A percentile compares a stretch with the other conserved stretches of the same genome.
phyloP scores from a whole-genome alignment of 306 rosid species.

The Ormosia emarginata region DNA sequence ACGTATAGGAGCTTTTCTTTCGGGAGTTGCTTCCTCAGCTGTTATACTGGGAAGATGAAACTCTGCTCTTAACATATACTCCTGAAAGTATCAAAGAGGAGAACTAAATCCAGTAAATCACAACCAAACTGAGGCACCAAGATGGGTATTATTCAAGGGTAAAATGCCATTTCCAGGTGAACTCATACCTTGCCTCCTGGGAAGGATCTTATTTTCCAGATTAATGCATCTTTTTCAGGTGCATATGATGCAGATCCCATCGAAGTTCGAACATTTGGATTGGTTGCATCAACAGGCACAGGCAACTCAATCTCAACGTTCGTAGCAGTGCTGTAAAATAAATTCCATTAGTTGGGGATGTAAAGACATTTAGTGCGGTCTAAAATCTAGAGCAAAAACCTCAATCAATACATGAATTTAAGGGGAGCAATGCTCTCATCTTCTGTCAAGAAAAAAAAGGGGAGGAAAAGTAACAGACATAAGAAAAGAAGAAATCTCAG shows the following conservation, averaged over 20 bases:
- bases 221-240: constrained; percentile 85
- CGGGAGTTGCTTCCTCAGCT: constrained; percentile 77
- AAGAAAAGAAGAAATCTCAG: background rate
- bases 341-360: constrained; percentile 27
- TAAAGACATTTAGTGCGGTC: constrained; percentile 1
- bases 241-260: constrained; percentile 98
- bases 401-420: background rate
- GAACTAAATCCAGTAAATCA: background rate
- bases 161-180: constrained; percentile 15
- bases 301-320: constrained; percentile 93
- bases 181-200: constrained; percentile 94
- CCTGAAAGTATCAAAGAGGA: constrained; percentile 42
- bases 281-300: constrained; percentile 85
- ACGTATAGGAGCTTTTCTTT: constrained; percentile 89
- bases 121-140: background rate
- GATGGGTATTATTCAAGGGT: constrained; percentile 4
- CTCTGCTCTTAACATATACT: constrained; percentile 89
- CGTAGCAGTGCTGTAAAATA: constrained; percentile 81
- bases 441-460: background rate
- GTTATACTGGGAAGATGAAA: constrained; percentile 75
- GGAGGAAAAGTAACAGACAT: background rate
- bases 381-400: constrained; percentile 4
- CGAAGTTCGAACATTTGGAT: constrained; percentile 88
- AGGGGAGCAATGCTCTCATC: background rate
- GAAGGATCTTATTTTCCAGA: constrained; percentile 94